Percentiles rank a stretch among this genome's conserved stretches.
Evolutionary conservation across 2,329 filamentous ascomycete genomes (phyloP).

Genomic region (Pseudopyricularia javanii): DNA sequence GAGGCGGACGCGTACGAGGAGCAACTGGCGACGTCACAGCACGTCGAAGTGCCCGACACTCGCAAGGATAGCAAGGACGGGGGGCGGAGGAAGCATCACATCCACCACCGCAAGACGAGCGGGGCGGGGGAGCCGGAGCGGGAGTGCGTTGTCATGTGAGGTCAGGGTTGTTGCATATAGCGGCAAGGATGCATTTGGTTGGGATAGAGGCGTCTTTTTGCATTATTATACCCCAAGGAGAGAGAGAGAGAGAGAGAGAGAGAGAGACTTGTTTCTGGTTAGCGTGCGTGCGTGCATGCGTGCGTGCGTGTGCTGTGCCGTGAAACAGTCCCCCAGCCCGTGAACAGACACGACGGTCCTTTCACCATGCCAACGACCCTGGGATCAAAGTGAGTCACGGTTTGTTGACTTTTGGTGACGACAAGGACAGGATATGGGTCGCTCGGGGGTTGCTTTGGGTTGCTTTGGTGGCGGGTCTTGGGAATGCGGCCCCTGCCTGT

Average conservation of each 20-base stretch:
- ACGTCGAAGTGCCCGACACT: slow-evolving; percentile 9
- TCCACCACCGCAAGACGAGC: slow-evolving; percentile 4
- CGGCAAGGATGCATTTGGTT: background rate
- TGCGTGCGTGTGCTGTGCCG: background rate
- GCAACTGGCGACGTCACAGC: slow-evolving; percentile 9
- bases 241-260: no score
- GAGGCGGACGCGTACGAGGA: slow-evolving; percentile 2
- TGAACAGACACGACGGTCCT: background rate
- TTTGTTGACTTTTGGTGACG: no score
- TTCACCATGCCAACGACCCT: background rate
- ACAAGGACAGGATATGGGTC: no score
- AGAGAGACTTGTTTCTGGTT: no score
- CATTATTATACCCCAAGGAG: background rate
- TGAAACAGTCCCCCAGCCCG: background rate
- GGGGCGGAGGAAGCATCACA: slow-evolving; percentile 12
- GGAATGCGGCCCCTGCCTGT: background rate
- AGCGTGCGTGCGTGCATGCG: no score
- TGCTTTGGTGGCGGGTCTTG: background rate
- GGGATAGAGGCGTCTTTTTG: background rate
- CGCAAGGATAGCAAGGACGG: slow-evolving; percentile 11
- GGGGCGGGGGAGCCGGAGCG: slow-evolving; percentile 14
- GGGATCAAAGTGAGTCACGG: background rate
- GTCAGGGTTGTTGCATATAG: no score
- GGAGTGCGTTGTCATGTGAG: slow-evolving; percentile 18
- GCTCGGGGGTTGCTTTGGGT: no score